Conservation (phyloP, 768 basidiomycete genomes). For the Collybiopsis luxurians region DNA sequence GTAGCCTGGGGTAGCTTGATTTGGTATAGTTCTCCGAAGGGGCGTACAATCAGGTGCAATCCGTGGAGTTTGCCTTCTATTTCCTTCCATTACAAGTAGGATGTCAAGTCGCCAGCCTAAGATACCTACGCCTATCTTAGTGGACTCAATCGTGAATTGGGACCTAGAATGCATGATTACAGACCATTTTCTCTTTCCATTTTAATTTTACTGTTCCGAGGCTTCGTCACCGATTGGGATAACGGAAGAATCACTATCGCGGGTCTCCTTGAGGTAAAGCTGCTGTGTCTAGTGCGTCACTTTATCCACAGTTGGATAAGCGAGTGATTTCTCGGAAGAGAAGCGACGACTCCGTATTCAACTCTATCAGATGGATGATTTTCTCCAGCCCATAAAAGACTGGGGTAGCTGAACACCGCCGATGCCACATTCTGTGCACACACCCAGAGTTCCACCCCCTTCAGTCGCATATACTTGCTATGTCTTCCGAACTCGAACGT, state of each 20-base stretch:
- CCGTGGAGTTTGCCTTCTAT: too few species aligned
- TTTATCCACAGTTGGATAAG: not conserved
- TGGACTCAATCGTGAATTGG: too few species aligned
- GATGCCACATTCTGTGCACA: not conserved
- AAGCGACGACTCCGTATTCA: not conserved
- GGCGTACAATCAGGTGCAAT: too few species aligned
- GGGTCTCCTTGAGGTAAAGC: not conserved
- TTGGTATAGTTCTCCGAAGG: too few species aligned
- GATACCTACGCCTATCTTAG: too few species aligned
- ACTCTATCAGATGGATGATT: not conserved
- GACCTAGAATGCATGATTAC: too few species aligned
- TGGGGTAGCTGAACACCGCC: conserved; percentile 1
- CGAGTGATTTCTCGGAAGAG: not conserved
- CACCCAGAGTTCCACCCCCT: not conserved
- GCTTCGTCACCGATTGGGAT: too few species aligned
- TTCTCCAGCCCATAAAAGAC: not conserved
- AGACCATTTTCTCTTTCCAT: too few species aligned
- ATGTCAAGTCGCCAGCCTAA: too few species aligned
- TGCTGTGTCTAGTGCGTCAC: not conserved
- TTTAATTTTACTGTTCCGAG: too few species aligned
- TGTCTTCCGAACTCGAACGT: conserved; percentile 5
- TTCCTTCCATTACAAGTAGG: too few species aligned
- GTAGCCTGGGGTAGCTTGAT: too few species aligned
- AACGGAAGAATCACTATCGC: not conserved
- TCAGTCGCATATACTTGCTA: not conserved